Evolutionary conservation across 352 stramenopile species (phyloP), one percentile per base, ranked within the genome.

Genomic region (Phytophthora nicotianae): DNA sequence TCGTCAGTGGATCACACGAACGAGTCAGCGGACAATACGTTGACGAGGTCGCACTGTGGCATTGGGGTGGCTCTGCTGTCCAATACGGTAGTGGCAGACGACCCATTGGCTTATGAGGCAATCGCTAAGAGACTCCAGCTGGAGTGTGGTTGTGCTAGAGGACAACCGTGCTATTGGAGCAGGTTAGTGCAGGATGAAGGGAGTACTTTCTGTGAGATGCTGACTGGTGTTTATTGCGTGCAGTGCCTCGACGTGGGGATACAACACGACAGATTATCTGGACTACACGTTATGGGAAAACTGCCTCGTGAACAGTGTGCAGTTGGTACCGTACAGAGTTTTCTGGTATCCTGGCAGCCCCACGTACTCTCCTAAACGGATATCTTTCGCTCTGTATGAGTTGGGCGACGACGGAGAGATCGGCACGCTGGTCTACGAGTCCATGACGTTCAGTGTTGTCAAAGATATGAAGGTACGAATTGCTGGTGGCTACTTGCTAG

Each of bases 111-210:
- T 11, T 70, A 81, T 42, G 58, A 85, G 20, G 68, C 65, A 29
- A 72, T 87, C 5, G 71, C 68, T 14, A 74, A 81, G 42, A 61
- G 75, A 9, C 58, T 79, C 8, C 83, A 91, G 58, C 69, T 82
- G 16, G 66, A 90, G 20, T 94, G 86, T 49, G 83, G 86, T 46
- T 94, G 86, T 58, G 80, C 81, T 1, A 79, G 62, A 51, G 71
- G 84, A 41, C 62, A 63, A 5, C 60, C 83, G 26, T 94, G 85
- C 69, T 93, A 93, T 62, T 93, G 83, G 82, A 93, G 84, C 84
- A 90, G 67, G 84, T 93, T 9, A 72, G 14, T n/a, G 10, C 27
- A 49, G 26, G 1, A 56, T 19, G 8, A 24, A 13, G 21, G 8
- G 19, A 7, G 37, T 13, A 4, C 13, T 57, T 11, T 11, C 2